Percentiles rank a stretch among this genome's conserved stretches.
phyloP scores from a whole-genome alignment of 345 rosid species.

The Linum tenue region DNA sequence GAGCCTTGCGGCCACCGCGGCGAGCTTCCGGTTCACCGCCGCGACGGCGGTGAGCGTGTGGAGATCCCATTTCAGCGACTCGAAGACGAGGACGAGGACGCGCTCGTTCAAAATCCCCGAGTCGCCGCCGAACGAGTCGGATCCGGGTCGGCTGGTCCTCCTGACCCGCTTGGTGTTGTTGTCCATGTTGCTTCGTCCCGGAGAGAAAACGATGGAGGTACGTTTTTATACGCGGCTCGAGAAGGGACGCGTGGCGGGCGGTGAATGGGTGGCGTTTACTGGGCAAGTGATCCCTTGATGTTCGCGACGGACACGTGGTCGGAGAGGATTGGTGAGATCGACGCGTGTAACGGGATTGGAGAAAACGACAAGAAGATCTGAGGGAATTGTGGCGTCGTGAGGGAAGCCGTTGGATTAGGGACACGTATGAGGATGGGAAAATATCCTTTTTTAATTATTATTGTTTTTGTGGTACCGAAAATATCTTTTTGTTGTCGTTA shows the following conservation, averaged over 20 bases:
- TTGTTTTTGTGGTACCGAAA: no score
- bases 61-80: constrained; percentile 61
- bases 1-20: constrained; percentile 55
- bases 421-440: no score
- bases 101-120: constrained; percentile 53
- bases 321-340: not conserved
- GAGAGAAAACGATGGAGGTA: not conserved
- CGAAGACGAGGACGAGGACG: constrained; percentile 45
- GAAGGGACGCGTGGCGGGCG: constrained; percentile 20
- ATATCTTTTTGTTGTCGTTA: no score
- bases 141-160: not conserved
- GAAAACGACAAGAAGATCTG: no score
- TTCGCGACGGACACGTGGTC: not conserved
- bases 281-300: not conserved
- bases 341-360: not conserved
- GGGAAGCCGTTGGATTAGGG: no score
- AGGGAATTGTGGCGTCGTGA: no score
- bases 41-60: constrained; percentile 42
- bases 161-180: constrained; percentile 17
- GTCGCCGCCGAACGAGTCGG: constrained; percentile 21
- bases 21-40: constrained; percentile 52
- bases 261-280: not conserved
- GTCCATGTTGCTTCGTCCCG: constrained; percentile 31
- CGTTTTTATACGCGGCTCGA: not conserved
- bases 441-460: no score